Conservation (phyloP, 108 stramenopile genomes). For the Skeletonema menzelii region DNA sequence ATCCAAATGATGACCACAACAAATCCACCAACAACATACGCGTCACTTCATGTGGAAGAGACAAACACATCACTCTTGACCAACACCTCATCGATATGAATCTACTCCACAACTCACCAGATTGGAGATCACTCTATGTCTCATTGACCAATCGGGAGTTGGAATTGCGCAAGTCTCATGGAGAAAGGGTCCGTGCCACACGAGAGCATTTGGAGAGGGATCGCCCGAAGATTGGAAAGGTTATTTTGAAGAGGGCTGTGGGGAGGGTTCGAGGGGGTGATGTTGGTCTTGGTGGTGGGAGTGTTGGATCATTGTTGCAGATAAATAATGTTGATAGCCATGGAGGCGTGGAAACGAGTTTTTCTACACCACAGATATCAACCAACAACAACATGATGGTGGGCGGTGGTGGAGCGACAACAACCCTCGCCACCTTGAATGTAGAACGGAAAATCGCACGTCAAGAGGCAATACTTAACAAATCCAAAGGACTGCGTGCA, state of each 20-base stretch:
- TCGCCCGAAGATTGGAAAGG: slow-evolving; percentile 39
- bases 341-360: too few species aligned
- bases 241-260: slow-evolving; percentile 34
- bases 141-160: slow-evolving; percentile 18
- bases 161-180: slow-evolving; percentile 24
- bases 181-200: slow-evolving; percentile 37
- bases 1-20: neutral
- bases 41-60: slow-evolving; percentile 25
- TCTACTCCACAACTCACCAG: slow-evolving; percentile 31
- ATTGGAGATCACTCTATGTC: slow-evolving; percentile 33
- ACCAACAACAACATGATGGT: too few species aligned
- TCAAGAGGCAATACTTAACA: slow-evolving; percentile 36
- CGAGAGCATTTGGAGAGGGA: slow-evolving; percentile 59
- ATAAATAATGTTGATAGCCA: neutral
- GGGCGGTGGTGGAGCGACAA: too few species aligned
- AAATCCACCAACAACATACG: neutral
- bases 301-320: neutral
- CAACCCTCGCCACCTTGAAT: neutral
- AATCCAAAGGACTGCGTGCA: slow-evolving; percentile 33
- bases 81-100: slow-evolving; percentile 36
- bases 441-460: neutral
- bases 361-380: too few species aligned
- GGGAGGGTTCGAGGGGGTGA: slow-evolving; percentile 35
- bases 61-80: slow-evolving; percentile 4
- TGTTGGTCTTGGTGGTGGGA: neutral